Percentiles rank a stretch among this genome's conserved stretches.
Evolutionary conservation across 495 filamentous ascomycete species (phyloP).

Genomic region (Penicillium taxi): DNA sequence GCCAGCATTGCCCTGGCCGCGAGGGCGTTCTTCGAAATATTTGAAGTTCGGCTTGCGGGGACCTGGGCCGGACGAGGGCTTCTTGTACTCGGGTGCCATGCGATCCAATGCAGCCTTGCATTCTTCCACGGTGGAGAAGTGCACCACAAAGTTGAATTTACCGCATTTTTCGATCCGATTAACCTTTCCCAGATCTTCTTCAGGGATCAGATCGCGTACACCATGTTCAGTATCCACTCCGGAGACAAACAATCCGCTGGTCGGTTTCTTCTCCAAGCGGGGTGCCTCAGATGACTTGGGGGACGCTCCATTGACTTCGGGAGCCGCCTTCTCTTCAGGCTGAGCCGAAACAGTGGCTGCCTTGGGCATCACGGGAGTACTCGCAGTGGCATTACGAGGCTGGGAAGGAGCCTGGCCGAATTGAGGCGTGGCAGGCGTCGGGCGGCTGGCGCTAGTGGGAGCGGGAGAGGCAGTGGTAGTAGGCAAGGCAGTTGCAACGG

Average conservation of each 20-base stretch:
- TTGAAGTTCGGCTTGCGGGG: conserved; percentile 67
- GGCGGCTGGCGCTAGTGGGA: conserved; percentile 21
- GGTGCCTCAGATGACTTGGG: conserved; percentile 30
- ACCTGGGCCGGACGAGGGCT: conserved; percentile 51
- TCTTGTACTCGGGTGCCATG: conserved; percentile 66
- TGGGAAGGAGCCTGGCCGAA: conserved; percentile 37
- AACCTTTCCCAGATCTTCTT: conserved; percentile 76
- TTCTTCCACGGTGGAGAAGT: conserved; percentile 69
- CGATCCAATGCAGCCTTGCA: conserved; percentile 66
- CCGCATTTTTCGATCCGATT: conserved; percentile 67
- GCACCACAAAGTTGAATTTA: conserved; percentile 63
- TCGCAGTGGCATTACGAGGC: conserved; percentile 37
- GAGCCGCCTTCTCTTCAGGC: conserved; percentile 29
- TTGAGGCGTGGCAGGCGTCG: conserved; percentile 30
- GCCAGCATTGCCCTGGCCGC: conserved; percentile 53
- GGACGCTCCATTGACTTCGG: conserved; percentile 31
- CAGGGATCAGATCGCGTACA: conserved; percentile 65
- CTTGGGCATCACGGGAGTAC: conserved; percentile 47
- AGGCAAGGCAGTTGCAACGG: conserved; percentile 24
- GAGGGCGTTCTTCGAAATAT: conserved; percentile 62
- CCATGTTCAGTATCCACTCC: conserved; percentile 70
- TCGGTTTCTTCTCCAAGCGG: conserved; percentile 45
- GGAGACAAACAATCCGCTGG: conserved; percentile 76
- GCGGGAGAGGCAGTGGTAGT: conserved; percentile 37
- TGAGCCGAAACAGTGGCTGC: conserved; percentile 31